Evolutionary conservation across 148 eudicot genomes (phyloP).

Genomic region (Spergularia bocconei): DNA sequence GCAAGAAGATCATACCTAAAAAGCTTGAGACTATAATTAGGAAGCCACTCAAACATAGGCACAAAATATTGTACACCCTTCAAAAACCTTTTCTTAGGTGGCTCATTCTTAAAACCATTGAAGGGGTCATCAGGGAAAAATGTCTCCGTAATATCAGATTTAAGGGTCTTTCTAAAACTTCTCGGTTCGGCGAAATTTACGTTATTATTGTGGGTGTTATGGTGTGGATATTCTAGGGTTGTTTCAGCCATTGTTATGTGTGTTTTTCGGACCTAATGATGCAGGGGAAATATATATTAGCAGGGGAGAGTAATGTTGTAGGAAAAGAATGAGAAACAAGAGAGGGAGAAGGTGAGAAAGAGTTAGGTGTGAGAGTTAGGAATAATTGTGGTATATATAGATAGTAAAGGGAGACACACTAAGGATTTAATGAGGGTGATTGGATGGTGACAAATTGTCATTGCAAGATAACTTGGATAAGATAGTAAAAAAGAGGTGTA

Average conservation of each 20-base stretch:
- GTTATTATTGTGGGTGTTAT: not conserved
- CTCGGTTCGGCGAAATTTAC: constrained; percentile 51
- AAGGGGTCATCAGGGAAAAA: constrained; percentile 90
- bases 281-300: not conserved
- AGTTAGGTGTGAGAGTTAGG: constrained; percentile 3
- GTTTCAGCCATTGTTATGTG: constrained; percentile 1
- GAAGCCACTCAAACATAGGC: constrained; percentile 73
- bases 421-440: no score
- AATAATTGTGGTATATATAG: no score
- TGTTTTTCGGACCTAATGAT: not conserved
- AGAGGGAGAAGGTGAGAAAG: not conserved
- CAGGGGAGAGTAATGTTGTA: not conserved
- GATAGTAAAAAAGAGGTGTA: no score
- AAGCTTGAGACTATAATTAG: constrained; percentile 39
- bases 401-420: no score
- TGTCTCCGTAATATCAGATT: constrained; percentile 46
- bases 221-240: not conserved
- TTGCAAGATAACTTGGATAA: no score
- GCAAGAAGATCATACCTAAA: constrained; percentile 78
- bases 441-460: no score
- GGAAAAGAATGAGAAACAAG: not conserved
- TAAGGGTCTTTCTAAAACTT: constrained; percentile 35
- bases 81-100: constrained; percentile 27
- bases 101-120: constrained; percentile 30
- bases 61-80: constrained; percentile 52